Evolutionary conservation across 2,329 filamentous ascomycete genomes (phyloP), one percentile per base, ranked within the genome.

Genomic region (Diaporthe sp.): DNA sequence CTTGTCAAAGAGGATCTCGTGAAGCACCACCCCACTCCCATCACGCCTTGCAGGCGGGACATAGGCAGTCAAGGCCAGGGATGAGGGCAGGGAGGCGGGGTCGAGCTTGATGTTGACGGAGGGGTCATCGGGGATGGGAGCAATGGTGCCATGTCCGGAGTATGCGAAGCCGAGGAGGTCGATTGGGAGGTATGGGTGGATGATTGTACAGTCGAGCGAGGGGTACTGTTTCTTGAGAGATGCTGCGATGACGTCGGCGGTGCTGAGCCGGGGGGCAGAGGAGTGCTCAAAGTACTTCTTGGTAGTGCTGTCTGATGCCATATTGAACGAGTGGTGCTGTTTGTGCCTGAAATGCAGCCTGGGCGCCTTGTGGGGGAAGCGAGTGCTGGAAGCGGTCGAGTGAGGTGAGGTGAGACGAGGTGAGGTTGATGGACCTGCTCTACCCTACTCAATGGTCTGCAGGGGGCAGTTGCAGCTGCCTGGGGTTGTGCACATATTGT

Each of bases 151-250:
- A 74, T 83, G 77, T 15, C 86, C 86, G 8, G 82, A 80, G 0
- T 77, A 75, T 4, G 87, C 87, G 59, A 83, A 89, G 6, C 77
- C 78, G 2, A 87, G 79, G n/a, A 89, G 80, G 73, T 87, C 78
- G 75, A 80, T 25, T 19, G 69, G 80, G 25, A 76, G 79, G 9
- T 50, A 56, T 25, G 79, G 76, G 2, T 83, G 81, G 7, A 81
- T 81, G 68, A 87, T 82, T 37, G 84, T 81, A 15, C 88, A 80
- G 44, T 85, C 77, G 19, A 86, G 83, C 30, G 82, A 75, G 4
- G 86, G 86, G 72, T 88, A 88, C 66, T 86, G 81, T 44, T 81
- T 77, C 65, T 81, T 83, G 35, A 89, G 81, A 0, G 85, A 78
- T 19, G 79, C 76, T 47, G 83, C 80, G 73, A 89, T 82, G 59